Conservation (phyloP, 768 basidiomycete species). For the Gymnopilus dilepis region DNA sequence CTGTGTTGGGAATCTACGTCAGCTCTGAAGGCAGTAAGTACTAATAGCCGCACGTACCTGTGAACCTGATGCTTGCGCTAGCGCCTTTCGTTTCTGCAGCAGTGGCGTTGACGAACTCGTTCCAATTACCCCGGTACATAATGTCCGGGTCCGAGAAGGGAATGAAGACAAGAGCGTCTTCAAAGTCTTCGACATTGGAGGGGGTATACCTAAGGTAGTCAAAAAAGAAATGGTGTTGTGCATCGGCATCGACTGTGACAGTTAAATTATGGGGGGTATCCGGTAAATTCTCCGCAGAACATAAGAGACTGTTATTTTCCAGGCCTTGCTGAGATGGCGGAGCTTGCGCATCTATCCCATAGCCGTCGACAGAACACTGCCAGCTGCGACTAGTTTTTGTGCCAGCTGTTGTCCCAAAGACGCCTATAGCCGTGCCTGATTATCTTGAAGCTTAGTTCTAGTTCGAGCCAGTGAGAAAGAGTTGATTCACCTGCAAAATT, state of each 20-base stretch:
- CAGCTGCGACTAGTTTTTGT: constrained; percentile 33
- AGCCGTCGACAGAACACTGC: constrained; percentile 37
- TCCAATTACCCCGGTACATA: constrained; percentile 26
- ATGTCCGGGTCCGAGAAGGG: constrained; percentile 23
- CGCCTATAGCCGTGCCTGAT: constrained; percentile 31
- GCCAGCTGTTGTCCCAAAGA: constrained; percentile 29
- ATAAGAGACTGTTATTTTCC: constrained; percentile 41
- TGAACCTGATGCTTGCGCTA: constrained; percentile 23
- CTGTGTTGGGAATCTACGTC: too few species aligned
- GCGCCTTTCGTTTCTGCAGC: constrained; percentile 21
- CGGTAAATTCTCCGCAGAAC: constrained; percentile 25
- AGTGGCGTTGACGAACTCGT: constrained; percentile 16
- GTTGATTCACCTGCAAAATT: constrained; percentile 24
- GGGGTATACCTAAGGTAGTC: constrained; percentile 37
- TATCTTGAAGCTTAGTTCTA: background rate
- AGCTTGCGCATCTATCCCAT: constrained; percentile 21
- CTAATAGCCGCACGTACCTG: constrained; percentile 16
- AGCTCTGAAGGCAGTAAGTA: too few species aligned
- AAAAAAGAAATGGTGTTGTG: constrained; percentile 32
- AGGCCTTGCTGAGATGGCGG: constrained; percentile 20
- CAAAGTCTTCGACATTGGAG: constrained; percentile 14
- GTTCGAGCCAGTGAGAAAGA: background rate
- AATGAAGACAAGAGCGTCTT: constrained; percentile 21
- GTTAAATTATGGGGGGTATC: constrained; percentile 33
- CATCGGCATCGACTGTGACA: constrained; percentile 30